Base-by-base conservation (phyloP, 306 rosid genomes). In the Cucumis sativus region DNA sequence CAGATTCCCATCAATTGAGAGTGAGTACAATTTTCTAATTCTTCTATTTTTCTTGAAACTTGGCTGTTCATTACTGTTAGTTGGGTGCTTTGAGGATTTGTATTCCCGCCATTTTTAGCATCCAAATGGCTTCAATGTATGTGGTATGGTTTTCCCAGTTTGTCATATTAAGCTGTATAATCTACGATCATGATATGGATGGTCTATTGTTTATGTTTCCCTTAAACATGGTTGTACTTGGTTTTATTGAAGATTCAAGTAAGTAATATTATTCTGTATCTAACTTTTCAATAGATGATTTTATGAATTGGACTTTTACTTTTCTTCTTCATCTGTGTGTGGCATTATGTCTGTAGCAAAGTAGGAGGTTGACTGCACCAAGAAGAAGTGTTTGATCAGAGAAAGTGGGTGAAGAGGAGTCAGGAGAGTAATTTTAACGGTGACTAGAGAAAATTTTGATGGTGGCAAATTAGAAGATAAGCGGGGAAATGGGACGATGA, bases 1-100 rank as follows among this genome's bases (percentile, higher is more conserved):
- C 80, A 87, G 99, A 80, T 96, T 96, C 61, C 88, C 97, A 23
- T 89, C 99, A 0, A 84, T 96, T 85, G 99, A 96, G 78, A 92
- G 99, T 96, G 81, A 87, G 99, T 81, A 18, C 67, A 56, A 51
- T 37, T 68, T 40, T 8, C 1, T 16, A 47, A 1, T 15, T 23
- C 49, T 28, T 2, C 3, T 33, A 28, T 77, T 14, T 37, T 16
- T 15, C 37, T 13, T 41, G 2, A 43, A 60, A 41, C 23, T 61
- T 2, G 28, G 70, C 9, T 76, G 41, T 23, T 16, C 9, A 11
- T 59, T 57, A 76, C 23, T 37, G 47, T 6, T 7, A 7, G 47
- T 17, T 74, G 10, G 15, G 30, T 59, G 39, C 16, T 72, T 51
- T 72, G 43, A 25, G 15, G 45, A 15, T 72, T 51, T 51, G 49